phyloP scores from a whole-genome alignment of 1,139 yeast species.

The Saccharomycopsis crataegensis region DNA sequence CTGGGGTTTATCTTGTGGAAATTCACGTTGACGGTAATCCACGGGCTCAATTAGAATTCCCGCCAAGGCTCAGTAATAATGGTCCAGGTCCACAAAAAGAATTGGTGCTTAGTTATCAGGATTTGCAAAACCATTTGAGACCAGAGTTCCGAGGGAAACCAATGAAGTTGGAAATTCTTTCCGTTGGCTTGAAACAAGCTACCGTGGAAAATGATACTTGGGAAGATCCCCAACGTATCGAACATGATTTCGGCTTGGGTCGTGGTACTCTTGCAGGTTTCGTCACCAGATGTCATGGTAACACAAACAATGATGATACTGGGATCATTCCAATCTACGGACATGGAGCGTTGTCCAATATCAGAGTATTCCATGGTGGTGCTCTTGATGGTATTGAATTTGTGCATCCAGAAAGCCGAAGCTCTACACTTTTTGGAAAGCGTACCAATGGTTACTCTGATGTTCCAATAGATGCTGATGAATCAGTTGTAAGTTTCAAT shows the following conservation, averaged over 20 bases:
- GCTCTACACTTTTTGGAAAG: slow-evolving; percentile 46
- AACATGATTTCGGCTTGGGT: slow-evolving; percentile 38
- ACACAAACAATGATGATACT: background rate
- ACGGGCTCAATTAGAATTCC: slow-evolving; percentile 51
- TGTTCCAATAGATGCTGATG: slow-evolving; percentile 48
- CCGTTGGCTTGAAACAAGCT: slow-evolving; percentile 36
- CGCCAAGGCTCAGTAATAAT: slow-evolving; percentile 44
- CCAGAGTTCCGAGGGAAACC: slow-evolving; percentile 33
- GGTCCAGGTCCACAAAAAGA: slow-evolving; percentile 56
- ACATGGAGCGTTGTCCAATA: slow-evolving; percentile 22
- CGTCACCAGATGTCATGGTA: background rate
- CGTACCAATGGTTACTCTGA: slow-evolving; percentile 52
- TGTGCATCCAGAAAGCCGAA: background rate
- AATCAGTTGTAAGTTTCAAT: slow-evolving; percentile 49
- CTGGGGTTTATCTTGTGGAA: slow-evolving; percentile 74
- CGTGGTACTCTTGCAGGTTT: slow-evolving; percentile 35
- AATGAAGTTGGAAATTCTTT: slow-evolving; percentile 42
- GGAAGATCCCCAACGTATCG: slow-evolving; percentile 21
- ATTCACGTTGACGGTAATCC: slow-evolving; percentile 57
- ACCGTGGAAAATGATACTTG: slow-evolving; percentile 26
- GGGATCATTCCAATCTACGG: background rate
- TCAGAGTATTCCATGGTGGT: slow-evolving; percentile 61
- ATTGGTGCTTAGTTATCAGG: slow-evolving; percentile 41
- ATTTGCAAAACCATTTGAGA: slow-evolving; percentile 39
- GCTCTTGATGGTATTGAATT: slow-evolving; percentile 74